A percentile compares a stretch with the other conserved stretches of the same genome.
phyloP scores from a whole-genome alignment of 208 protist species.

The Ichthyophonus hoferi region DNA sequence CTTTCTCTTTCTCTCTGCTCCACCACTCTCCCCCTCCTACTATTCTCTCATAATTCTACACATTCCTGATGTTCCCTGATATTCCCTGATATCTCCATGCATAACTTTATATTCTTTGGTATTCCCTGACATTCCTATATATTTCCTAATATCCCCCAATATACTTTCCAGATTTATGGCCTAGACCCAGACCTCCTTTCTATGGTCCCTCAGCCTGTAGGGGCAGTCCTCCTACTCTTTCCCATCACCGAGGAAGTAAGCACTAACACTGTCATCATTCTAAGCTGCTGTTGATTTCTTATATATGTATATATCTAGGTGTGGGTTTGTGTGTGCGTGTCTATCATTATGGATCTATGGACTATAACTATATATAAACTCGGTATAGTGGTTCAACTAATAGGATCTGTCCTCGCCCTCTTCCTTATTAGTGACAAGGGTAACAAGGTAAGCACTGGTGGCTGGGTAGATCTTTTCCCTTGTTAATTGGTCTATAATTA shows the following conservation, averaged over 20 bases:
- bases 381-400: no score
- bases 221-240: constrained; percentile 82
- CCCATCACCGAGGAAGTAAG: constrained; percentile 65
- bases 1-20: not conserved
- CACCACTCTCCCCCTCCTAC: not conserved
- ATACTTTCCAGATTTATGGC: constrained; percentile 82
- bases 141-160: not conserved
- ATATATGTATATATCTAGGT: constrained; percentile 35
- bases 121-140: not conserved
- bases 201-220: constrained; percentile 78
- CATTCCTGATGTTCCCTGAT: not conserved
- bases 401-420: no score
- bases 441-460: no score
- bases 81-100: not conserved
- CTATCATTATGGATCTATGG: no score
- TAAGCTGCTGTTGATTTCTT: not conserved
- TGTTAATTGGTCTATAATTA: no score
- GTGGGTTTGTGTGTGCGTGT: no score
- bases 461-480: no score
- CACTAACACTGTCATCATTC: not conserved
- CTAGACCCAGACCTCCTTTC: constrained; percentile 73
- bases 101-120: no score
- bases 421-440: no score
- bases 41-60: not conserved
- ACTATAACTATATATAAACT: no score